Evolutionary conservation across 2,329 filamentous ascomycete genomes (phyloP).

Genomic region (Coleophoma cylindrospora): DNA sequence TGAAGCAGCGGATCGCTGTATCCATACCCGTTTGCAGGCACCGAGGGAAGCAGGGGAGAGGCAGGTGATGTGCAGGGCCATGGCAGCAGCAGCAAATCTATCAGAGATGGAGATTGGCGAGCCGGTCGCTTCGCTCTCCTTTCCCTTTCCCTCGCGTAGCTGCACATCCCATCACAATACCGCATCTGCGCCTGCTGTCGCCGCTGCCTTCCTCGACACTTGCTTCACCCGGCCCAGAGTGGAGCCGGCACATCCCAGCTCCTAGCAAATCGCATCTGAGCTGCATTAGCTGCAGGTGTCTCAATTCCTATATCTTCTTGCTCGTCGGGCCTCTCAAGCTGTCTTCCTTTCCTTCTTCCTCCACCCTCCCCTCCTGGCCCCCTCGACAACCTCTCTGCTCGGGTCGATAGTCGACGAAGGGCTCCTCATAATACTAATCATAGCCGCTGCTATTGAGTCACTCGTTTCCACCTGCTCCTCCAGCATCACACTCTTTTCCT

Average conservation of each 20-base stretch:
- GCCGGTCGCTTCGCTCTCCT: slow-evolving; percentile 4
- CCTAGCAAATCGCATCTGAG: background rate
- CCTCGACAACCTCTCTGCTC: slow-evolving; percentile 7
- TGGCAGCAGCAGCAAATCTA: background rate
- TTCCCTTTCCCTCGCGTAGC: slow-evolving; percentile 4
- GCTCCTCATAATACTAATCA: slow-evolving; percentile 2
- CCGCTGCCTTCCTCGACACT: no score
- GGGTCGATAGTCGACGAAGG: slow-evolving; percentile 6
- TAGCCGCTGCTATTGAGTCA: slow-evolving; percentile 5
- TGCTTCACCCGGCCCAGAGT: no score
- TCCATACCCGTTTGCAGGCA: no score
- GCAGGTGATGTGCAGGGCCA: background rate
- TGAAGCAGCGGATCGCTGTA: no score
- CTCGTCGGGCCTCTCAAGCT: slow-evolving; percentile 1
- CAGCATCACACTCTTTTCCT: slow-evolving; percentile 10
- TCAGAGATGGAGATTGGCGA: background rate
- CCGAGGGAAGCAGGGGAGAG: no score
- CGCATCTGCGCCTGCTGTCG: no score
- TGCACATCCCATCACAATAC: no score
- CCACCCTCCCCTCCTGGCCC: background rate
- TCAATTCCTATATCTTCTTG: background rate
- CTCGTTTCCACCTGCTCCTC: slow-evolving; percentile 8
- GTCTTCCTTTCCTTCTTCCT: slow-evolving; percentile 3
- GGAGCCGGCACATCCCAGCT: background rate
- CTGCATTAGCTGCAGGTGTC: background rate